Evolutionary conservation across 805 yeast genomes (phyloP), one percentile per base, ranked within the genome.

Genomic region (Yamadazyma endophytica): DNA sequence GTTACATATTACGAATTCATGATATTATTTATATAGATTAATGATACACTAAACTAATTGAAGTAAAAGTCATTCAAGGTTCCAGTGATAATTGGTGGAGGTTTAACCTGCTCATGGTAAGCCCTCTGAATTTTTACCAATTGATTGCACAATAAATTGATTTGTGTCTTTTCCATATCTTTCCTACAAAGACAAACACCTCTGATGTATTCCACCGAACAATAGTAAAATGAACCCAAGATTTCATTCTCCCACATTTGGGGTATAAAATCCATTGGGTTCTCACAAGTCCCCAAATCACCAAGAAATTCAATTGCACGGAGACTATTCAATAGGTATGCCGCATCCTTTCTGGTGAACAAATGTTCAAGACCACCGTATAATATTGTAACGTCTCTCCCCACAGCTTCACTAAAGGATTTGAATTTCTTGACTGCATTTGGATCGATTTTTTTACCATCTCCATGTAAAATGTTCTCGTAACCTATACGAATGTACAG

Each of bases 181-280:
- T 61, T 73, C 46, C 70, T 61, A 46, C 64, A 71, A 42, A 66
- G 63, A 32, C 88, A 65, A 24, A 87, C 70, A 9, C 79, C 78
- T 26, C 73, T 74, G 25, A 89, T 68, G 47, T 87, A 73, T 30
- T 75, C 80, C 6, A 80, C 58, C 0, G 95, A 88, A 36, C 89
- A 79, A 52, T 86, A 88, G 60, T 86, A 79, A 61, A 80, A 87
- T 24, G 71, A 72, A 9, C 64, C 63, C 31, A 87, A 61, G 22
- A 83, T 72, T 26, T 71, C 75, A 33, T 47, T 54, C 46, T 66
- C 67, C 79, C 88, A 83, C 33, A 73, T 66, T 17, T 56, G 60
- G 2, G 70, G 68, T 9, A 64, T 56, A 12, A 45, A 44, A 15
- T 43, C 50, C 37, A 44, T 30, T 6, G 66, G 59, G 26, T 61